Evolutionary conservation across 148 eudicot genomes (phyloP), one percentile per base, ranked within the genome.

Genomic region (Vaccinium darrowii): DNA sequence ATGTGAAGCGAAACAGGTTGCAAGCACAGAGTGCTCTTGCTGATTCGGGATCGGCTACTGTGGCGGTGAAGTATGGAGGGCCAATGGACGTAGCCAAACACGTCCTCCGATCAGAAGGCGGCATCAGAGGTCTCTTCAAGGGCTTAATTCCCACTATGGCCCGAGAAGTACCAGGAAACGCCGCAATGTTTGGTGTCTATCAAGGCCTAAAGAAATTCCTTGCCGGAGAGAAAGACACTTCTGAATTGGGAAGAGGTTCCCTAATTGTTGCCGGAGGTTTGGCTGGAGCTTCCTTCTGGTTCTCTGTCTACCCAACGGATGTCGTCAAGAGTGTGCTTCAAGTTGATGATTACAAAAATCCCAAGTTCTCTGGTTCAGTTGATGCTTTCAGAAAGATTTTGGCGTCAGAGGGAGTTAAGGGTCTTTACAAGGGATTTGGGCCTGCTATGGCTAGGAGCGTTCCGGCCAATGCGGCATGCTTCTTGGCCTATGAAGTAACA

Each of bases 381-480:
- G 92, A 97, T 79, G 98, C 99, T 11, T 93, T 94, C 79, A 93
- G 78, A 80, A 95, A 90, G 90, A 97, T 93, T 76, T 21, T 91
- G 84, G 89, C 87, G 4, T 57, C 92, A 0, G 99, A 97, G 82
- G 99, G 99, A 69, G 91, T 90, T 36, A 93, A 92, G 78, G 99
- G 99, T 21, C 82, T 97, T 81, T 97, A 97, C 83, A 97, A 95
- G 87, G 99, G 99, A 33, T 97, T 95, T 77, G 98, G 98, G 50
- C 99, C 99, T 49, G 98, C 99, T 13, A 95, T 97, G 98, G 94
- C 87, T 1, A 86, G 99, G 36, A 97, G 99, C 76, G 91, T 95
- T 54, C 98, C 99, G 5, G 99, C 99, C 10, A 97, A 97, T 90
- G 99, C 95, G 2, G 98, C 99, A 27, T 97, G 99, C 89, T 97